Conservation (phyloP, 306 rosid genomes). For the Dryas octopetala region DNA sequence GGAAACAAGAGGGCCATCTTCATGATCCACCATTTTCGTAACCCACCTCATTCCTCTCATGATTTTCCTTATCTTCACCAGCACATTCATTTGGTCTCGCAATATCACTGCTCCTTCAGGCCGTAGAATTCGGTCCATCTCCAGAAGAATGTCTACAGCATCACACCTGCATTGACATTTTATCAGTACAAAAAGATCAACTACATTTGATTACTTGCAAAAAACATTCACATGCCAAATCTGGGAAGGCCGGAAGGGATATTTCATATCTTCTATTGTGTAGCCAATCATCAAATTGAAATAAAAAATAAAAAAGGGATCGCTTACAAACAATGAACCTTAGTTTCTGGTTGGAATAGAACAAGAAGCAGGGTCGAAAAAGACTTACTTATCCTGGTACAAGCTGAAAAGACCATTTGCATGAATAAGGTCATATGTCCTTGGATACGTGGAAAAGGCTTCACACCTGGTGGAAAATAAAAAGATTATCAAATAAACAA, state of each 20-base stretch:
- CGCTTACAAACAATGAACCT: no score
- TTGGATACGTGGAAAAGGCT: slow-evolving; percentile 88
- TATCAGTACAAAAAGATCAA: not conserved
- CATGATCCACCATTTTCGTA: slow-evolving; percentile 70
- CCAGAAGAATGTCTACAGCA: slow-evolving; percentile 63
- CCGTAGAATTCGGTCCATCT: slow-evolving; percentile 80
- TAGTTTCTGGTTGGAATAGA: not conserved
- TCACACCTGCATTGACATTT: slow-evolving; percentile 50
- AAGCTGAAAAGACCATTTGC: slow-evolving; percentile 75
- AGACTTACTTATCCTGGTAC: slow-evolving; percentile 59
- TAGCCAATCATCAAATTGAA: no score
- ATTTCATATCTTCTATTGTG: no score
- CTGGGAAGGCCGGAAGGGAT: no score
- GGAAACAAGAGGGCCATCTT: slow-evolving; percentile 70
- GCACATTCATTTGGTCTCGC: slow-evolving; percentile 60
- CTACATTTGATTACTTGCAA: not conserved
- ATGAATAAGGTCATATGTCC: slow-evolving; percentile 86
- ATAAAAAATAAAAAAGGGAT: no score
- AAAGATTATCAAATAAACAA: slow-evolving; percentile 11
- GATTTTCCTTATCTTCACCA: slow-evolving; percentile 51
- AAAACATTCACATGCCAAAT: not conserved
- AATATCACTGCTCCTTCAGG: slow-evolving; percentile 83
- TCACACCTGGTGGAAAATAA: slow-evolving; percentile 62
- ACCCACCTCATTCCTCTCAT: slow-evolving; percentile 82
- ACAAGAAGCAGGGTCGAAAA: not conserved